These are phyloP conservation scores for Volutella citrinella DNA, from an alignment of 2,329 filamentous ascomycete genomes.

Conservation along the genomic window DNA sequence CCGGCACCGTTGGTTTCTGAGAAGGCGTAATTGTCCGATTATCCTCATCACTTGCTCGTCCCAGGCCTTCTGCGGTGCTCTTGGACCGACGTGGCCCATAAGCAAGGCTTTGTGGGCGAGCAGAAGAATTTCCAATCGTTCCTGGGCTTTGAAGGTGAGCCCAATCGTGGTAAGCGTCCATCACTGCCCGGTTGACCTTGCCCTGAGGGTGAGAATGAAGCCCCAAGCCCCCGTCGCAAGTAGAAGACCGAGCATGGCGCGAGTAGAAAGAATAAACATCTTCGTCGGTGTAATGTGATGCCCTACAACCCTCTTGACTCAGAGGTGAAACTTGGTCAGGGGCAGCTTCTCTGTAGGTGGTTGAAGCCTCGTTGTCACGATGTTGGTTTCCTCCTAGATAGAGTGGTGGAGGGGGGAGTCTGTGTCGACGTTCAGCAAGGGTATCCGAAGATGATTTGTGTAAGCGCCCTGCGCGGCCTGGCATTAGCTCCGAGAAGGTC, in stretches of 20 bases:
- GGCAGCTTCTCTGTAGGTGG: conserved; percentile 17
- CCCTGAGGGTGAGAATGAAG: conserved; percentile 19
- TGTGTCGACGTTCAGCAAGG: conserved; percentile 30
- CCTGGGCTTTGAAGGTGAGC: conserved; percentile 17
- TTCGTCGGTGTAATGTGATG: conserved; percentile 11
- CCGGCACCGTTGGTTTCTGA: too few relatives aligned
- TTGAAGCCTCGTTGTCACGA: conserved; percentile 6
- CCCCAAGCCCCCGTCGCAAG: too few relatives aligned
- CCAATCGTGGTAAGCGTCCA: conserved; percentile 27
- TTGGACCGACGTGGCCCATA: conserved; percentile 26
- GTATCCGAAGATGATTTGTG: conserved; percentile 14
- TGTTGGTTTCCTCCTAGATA: conserved; percentile 15
- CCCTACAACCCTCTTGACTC: conserved; percentile 12
- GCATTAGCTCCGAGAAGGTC: conserved; percentile 32
- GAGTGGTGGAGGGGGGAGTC: conserved; percentile 24
- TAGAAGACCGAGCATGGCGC: conserved; percentile 10
- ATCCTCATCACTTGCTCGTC: too few relatives aligned
- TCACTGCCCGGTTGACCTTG: conserved; percentile 15
- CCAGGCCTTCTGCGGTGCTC: conserved; percentile 25
- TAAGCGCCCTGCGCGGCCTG: too few relatives aligned
- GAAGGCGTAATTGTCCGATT: too few relatives aligned
- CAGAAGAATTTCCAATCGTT: conserved; percentile 12
- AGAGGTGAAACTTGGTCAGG: conserved; percentile 27
- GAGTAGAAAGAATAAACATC: conserved; percentile 25
- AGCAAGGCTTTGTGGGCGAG: conserved; percentile 11